A percentile compares a stretch with the other conserved stretches of the same genome.
These are phyloP conservation scores for Leishmania braziliensis DNA, from an alignment of 208 protist species.

Conservation along the genomic window DNA sequence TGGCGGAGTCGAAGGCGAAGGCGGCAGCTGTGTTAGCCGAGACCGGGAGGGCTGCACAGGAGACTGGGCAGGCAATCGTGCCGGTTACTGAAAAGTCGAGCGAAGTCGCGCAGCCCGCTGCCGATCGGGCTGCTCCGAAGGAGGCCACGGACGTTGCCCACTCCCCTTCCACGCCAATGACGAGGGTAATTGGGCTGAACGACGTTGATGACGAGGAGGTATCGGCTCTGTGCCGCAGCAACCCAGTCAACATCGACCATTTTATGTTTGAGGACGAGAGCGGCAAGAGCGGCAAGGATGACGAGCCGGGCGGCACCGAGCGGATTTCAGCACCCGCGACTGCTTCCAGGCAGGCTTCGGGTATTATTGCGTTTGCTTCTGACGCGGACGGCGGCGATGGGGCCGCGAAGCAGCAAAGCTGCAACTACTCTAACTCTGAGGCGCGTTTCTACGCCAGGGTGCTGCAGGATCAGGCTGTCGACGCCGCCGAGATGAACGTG, in stretches of 20 bases:
- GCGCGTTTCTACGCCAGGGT: constrained; percentile 44
- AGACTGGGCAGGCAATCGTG: background rate
- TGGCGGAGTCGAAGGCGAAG: constrained; percentile 12
- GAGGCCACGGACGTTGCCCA: constrained; percentile 7
- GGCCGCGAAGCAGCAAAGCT: background rate
- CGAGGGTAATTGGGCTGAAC: constrained; percentile 13
- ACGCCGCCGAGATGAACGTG: constrained; percentile 28
- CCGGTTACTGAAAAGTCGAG: constrained; percentile 14
- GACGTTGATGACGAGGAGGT: constrained; percentile 38
- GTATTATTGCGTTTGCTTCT: background rate
- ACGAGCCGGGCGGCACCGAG: background rate
- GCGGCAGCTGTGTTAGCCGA: constrained; percentile 4
- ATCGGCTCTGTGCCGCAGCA: constrained; percentile 28
- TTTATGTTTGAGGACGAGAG: constrained; percentile 38
- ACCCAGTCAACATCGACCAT: constrained; percentile 39
- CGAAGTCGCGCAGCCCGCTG: constrained; percentile 16
- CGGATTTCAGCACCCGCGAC: background rate
- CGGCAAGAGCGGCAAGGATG: constrained; percentile 13
- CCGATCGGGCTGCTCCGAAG: constrained; percentile 2
- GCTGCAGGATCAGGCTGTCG: constrained; percentile 43
- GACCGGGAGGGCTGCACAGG: constrained; percentile 2
- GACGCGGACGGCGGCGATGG: background rate
- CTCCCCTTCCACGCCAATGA: background rate
- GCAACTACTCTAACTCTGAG: constrained; percentile 13
- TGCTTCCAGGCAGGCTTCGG: background rate